Conservation (phyloP, 1,284 basidiomycete species). For the Polyporus tsugae region DNA sequence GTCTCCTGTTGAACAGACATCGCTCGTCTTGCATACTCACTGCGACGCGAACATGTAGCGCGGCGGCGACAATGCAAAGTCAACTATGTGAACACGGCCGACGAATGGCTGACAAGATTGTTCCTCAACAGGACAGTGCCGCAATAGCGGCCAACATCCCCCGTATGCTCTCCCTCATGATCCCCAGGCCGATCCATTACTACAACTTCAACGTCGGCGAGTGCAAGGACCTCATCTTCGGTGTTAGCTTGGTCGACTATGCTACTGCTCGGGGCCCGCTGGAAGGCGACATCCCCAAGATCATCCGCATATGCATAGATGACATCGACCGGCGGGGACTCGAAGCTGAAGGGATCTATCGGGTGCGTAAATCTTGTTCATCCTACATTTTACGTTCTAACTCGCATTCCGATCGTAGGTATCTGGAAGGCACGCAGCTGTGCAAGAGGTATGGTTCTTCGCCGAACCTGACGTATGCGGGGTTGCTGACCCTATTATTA, state of each 20-base stretch:
- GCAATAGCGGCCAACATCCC: slow-evolving; percentile 63
- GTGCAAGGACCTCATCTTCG: slow-evolving; percentile 92
- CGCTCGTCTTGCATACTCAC: background rate
- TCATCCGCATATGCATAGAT: slow-evolving; percentile 85
- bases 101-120: slow-evolving; percentile 68
- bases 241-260: slow-evolving; percentile 92
- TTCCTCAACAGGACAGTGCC: slow-evolving; percentile 73
- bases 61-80: slow-evolving; percentile 73
- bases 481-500: slow-evolving; percentile 41
- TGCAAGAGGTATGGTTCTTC: slow-evolving; percentile 71
- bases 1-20: slow-evolving; percentile 35
- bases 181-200: slow-evolving; percentile 75
- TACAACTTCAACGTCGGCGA: slow-evolving; percentile 88
- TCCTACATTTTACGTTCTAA: background rate
- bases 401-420: slow-evolving; percentile 53
- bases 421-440: slow-evolving; percentile 85
- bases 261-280: slow-evolving; percentile 83
- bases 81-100: slow-evolving; percentile 68
- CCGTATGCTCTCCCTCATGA: slow-evolving; percentile 64
- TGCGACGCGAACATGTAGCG: slow-evolving; percentile 49
- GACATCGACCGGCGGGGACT: slow-evolving; percentile 87
- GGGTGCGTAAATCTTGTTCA: slow-evolving; percentile 54
- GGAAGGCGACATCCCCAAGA: slow-evolving; percentile 83
- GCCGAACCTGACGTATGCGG: background rate
- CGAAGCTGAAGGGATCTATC: slow-evolving; percentile 86